Percentiles rank a stretch among this genome's conserved stretches.
Conservation (phyloP, 805 yeast species). For the Cyberlindnera maritima region DNA sequence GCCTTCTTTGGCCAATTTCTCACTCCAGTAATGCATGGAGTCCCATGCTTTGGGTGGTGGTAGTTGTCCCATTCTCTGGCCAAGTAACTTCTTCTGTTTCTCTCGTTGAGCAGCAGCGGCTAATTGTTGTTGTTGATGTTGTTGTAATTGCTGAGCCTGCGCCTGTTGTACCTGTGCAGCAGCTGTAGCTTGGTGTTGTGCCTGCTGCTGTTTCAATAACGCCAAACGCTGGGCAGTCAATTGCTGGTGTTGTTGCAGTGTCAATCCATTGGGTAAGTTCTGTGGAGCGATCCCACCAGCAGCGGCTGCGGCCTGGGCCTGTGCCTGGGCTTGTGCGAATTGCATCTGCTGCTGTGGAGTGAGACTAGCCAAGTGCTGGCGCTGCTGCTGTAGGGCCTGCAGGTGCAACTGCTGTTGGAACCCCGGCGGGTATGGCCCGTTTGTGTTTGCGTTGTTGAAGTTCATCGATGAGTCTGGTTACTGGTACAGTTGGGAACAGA, state of each 20-base stretch:
- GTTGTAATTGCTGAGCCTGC: slow-evolving; percentile 21
- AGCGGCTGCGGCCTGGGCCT: slow-evolving; percentile 4
- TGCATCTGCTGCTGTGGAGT: slow-evolving; percentile 18
- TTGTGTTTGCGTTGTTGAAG: slow-evolving; percentile 6
- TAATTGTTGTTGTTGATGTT: slow-evolving; percentile 37
- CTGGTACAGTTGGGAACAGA: background rate
- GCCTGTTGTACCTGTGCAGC: slow-evolving; percentile 21
- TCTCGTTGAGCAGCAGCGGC: slow-evolving; percentile 20
- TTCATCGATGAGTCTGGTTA: slow-evolving; percentile 3
- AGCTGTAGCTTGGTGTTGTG: slow-evolving; percentile 17
- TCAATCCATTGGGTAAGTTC: slow-evolving; percentile 7
- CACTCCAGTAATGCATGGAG: slow-evolving; percentile 54
- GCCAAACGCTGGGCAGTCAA: slow-evolving; percentile 24
- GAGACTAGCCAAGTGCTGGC: slow-evolving; percentile 17
- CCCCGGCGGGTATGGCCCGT: slow-evolving; percentile 18
- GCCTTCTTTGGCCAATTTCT: slow-evolving; percentile 38
- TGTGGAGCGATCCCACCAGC: slow-evolving; percentile 2
- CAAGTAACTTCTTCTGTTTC: slow-evolving; percentile 7
- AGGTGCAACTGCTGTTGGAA: slow-evolving; percentile 23
- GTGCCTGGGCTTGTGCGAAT: slow-evolving; percentile 6
- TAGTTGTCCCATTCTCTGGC: slow-evolving; percentile 2
- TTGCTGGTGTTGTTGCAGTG: slow-evolving; percentile 24
- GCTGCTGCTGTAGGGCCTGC: slow-evolving; percentile 25
- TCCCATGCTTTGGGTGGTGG: slow-evolving; percentile 34
- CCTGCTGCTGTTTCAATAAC: slow-evolving; percentile 22